phyloP scores from a whole-genome alignment of 352 stramenopile species.

The Phytopythium chamaehyphon region DNA sequence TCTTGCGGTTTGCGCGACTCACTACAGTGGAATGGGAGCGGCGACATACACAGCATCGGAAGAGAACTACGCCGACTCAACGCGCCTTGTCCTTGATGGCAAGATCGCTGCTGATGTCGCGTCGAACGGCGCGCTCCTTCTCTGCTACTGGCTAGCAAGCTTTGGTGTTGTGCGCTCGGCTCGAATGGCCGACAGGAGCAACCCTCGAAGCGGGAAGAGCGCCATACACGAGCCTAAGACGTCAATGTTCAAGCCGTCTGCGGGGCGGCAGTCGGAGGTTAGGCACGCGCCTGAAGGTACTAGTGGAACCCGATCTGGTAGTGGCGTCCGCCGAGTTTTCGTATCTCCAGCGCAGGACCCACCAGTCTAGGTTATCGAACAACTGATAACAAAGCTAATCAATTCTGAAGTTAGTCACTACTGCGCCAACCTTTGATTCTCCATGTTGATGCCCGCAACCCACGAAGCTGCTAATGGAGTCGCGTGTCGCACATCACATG shows the following conservation, averaged over 20 bases:
- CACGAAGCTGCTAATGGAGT: no score
- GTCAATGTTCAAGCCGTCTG: neutral
- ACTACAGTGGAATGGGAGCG: constrained; percentile 47
- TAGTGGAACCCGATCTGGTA: no score
- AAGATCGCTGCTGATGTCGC: constrained; percentile 20
- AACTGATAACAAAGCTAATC: no score
- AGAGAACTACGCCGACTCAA: constrained; percentile 27
- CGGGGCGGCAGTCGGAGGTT: no score
- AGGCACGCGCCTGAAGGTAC: no score
- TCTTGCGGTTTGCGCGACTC: constrained; percentile 49
- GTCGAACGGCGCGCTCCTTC: constrained; percentile 38
- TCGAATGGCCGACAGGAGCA: constrained; percentile 16
- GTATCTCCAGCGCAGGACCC: no score
- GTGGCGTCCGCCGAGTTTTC: no score
- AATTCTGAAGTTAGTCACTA: no score
- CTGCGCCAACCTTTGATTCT: no score
- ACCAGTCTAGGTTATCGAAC: no score
- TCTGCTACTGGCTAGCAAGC: constrained; percentile 53
- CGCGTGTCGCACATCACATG: no score
- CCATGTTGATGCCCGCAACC: no score
- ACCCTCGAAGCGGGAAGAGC: neutral
- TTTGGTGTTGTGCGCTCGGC: constrained; percentile 23
- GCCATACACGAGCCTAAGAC: neutral
- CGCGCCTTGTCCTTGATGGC: constrained; percentile 31
- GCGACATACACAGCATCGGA: constrained; percentile 26